Evolutionary conservation across 176 grass and related monocot genomes (phyloP), one percentile per base, ranked within the genome.

Genomic region (Urochloa ruziziensis): DNA sequence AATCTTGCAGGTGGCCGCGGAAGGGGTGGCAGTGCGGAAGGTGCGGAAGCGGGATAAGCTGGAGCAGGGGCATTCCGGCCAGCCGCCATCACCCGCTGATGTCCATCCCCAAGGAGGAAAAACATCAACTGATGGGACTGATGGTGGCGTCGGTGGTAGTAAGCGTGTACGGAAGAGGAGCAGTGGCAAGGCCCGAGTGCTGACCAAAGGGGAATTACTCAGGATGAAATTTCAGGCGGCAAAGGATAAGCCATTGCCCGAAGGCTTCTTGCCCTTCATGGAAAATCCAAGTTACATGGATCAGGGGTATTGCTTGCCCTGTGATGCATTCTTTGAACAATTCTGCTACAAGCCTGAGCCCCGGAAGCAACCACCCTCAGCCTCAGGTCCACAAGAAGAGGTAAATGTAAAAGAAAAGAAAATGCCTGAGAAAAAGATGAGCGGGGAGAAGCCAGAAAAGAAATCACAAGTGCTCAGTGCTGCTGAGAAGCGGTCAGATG

Each of bases 321-420:
- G 16, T 7, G 74, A 33, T 6, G 80, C 80, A 62, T 88, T 88
- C 7, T 88, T 88, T 10, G 73, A 77, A 44, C 80, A 83, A 7
- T 88, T 83, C 80, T 5, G 54, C 80, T 88, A 83, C 44, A 33
- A 19, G 52, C 25, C 80, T 43, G 66, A 32, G 13, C 54, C 2
- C 43, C 14, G 0, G 48, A 47, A 71, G 27, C 66, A 17, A 21
- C 28, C 37, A 72, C 24, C 54, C 67, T 62, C 84, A 67, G 59
- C 12, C 34, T 78, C 80, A 70, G 1, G 23, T 18, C 48, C 58
- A 12, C 67, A 83, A 83, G 58, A 47, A 42, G 52, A 21, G 15
- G 9, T 23, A 56, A 43, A 11, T 36, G 15, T 36, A 60, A 19
- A 77, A 62, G 63, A 32, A 29, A 77, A 40, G n/a, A 24, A 59